Conservation (phyloP, 1,284 basidiomycete genomes). For the Heterobasidion irregulare region DNA sequence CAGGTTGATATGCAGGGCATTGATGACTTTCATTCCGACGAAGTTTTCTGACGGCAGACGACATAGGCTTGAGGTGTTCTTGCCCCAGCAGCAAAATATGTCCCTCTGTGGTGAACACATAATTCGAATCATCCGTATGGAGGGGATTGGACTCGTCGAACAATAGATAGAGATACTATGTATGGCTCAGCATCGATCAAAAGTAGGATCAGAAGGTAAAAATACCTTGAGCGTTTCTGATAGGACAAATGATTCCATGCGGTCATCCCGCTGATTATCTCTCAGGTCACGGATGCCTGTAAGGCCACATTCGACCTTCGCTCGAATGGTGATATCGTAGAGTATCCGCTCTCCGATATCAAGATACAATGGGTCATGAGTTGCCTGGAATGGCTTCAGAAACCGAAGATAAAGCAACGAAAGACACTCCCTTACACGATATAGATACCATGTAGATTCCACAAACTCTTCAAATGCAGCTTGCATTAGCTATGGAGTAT, state of each 20-base stretch:
- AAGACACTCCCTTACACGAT: slow-evolving; percentile 51
- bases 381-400: slow-evolving; percentile 52
- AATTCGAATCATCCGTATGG: slow-evolving; percentile 69
- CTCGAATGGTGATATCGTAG: slow-evolving; percentile 62
- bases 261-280: slow-evolving; percentile 75
- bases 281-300: slow-evolving; percentile 75
- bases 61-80: slow-evolving; percentile 45
- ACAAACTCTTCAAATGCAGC: slow-evolving; percentile 58
- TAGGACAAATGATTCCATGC: slow-evolving; percentile 90
- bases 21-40: slow-evolving; percentile 60
- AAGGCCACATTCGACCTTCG: slow-evolving; percentile 81
- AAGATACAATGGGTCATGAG: slow-evolving; percentile 85
- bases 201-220: not conserved
- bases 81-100: slow-evolving; percentile 72
- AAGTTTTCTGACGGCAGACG: slow-evolving; percentile 48
- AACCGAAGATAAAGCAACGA: slow-evolving; percentile 3
- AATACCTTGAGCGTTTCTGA: slow-evolving; percentile 85
- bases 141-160: slow-evolving; percentile 82
- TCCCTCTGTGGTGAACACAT: slow-evolving; percentile 89
- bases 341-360: slow-evolving; percentile 83
- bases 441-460: slow-evolving; percentile 92
- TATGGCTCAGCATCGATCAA: not conserved
- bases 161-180: slow-evolving; percentile 82
- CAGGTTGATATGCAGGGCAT: slow-evolving; percentile 63
- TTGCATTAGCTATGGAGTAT: not conserved